Base-by-base conservation (phyloP, 805 yeast genomes). In the Candida peoriensis region DNA sequence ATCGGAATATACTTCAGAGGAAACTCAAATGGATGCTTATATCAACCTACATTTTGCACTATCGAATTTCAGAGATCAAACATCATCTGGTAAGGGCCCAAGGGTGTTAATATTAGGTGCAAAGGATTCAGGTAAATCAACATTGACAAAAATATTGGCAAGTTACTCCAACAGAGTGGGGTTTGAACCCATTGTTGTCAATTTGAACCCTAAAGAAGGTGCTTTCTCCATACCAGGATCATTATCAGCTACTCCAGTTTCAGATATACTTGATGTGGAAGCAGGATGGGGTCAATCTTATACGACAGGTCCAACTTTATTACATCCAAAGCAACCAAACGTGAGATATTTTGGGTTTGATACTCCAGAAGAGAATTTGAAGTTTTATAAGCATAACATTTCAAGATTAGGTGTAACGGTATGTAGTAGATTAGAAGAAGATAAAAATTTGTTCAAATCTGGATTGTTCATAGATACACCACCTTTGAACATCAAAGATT, bases 311-410 rank as follows among this genome's bases (percentile, higher is more conserved):
- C 76, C 85, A 1, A 77, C 89, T 2, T 64, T 70, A 41, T 77
- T 81, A 43, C 89, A 84, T 55, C 84, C 85, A n/a, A 85, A 86
- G 55, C 94, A 86, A 57, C 97, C 97, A 1, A 56, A 82, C n/a
- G 90, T 83, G 8, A 80, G 82, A 49, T 78, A 72, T 49, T 87
- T 68, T 58, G 98, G 97, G 0, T 68, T 79, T 34, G 84, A 79
- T 32, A 59, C 64, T 24, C 66, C 75, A 10, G 46, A 59, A 1
- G 79, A 76, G 10, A 87, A 87, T 54, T 54, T 50, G 27, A 47
- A 43, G 28, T 47, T 42, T 28, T 60, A 46, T 34, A 48, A 43
- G 30, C 42, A 44, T 29, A 48, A 47, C 17, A 50, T 49, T 11
- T 47, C 57, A 13, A 49, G 44, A 36, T 40, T 66, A 24, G 61